phyloP scores from a whole-genome alignment of 768 basidiomycete genomes.

The Russula ochroleuca region DNA sequence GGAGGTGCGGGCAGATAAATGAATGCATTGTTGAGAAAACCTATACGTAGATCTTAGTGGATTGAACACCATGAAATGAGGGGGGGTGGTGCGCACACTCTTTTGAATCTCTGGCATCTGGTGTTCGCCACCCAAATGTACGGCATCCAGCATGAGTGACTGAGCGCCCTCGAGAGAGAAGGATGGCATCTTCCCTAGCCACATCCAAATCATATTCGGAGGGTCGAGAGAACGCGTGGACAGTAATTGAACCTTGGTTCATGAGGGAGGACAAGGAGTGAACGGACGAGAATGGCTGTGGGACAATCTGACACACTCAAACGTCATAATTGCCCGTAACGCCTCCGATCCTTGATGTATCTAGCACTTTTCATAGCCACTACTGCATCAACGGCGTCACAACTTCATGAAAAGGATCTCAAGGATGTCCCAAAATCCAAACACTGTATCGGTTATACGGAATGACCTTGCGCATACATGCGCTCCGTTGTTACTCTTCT shows the following conservation, averaged over 20 bases:
- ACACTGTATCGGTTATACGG: too few relatives aligned
- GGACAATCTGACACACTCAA: too few relatives aligned
- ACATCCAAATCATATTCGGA: background rate
- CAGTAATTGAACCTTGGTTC: background rate
- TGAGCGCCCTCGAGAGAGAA: constrained; percentile 12
- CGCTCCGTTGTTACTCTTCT: too few relatives aligned
- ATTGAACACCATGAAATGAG: background rate
- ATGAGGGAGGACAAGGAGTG: background rate
- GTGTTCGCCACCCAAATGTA: constrained; percentile 6
- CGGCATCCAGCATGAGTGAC: constrained; percentile 12
- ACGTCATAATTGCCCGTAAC: too few relatives aligned
- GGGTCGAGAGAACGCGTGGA: constrained; percentile 11
- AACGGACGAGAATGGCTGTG: background rate
- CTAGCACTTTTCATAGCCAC: too few relatives aligned
- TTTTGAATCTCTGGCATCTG: background rate
- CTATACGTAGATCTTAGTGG: background rate
- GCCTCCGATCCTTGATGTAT: too few relatives aligned
- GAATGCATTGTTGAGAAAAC: constrained; percentile 9
- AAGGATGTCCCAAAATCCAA: too few relatives aligned
- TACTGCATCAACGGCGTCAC: too few relatives aligned
- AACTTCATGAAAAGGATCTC: too few relatives aligned
- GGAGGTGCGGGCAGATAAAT: constrained; percentile 13
- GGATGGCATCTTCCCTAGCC: background rate
- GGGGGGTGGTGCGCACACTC: background rate
- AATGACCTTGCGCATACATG: too few relatives aligned